A percentile compares a stretch with the other conserved stretches of the same genome.
These are phyloP conservation scores for Colletotrichum sp. DNA, from an alignment of 2,329 filamentous ascomycete genomes.

Conservation along the genomic window DNA sequence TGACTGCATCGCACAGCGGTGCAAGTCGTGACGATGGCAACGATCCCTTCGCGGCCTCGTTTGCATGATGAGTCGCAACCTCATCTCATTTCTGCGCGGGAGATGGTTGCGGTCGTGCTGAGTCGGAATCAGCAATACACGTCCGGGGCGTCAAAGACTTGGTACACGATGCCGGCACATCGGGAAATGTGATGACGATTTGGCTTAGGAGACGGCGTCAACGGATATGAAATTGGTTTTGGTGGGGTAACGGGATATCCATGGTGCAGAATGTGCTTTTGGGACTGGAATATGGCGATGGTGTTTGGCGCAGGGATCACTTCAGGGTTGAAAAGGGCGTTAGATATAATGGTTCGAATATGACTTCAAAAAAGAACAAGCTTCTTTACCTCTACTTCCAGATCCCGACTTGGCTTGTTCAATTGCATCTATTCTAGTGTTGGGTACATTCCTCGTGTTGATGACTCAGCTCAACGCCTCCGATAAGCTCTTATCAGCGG, in stretches of 20 bases:
- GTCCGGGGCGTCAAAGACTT: neutral
- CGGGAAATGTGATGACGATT: neutral
- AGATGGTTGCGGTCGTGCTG: neutral
- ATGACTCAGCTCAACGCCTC: neutral
- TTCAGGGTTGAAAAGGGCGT: neutral
- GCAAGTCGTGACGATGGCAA: conserved; percentile 15
- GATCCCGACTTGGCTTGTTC: neutral
- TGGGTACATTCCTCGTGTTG: neutral
- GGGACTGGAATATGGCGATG: neutral
- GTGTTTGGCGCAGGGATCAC: neutral
- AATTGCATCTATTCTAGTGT: neutral
- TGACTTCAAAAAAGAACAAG: neutral
- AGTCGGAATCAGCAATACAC: neutral
- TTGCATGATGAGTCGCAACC: neutral
- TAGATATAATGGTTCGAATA: neutral
- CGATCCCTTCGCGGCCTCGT: neutral
- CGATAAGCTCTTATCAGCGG: conserved; percentile 2
- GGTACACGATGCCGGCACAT: neutral
- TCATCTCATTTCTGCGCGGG: neutral
- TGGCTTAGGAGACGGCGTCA: neutral
- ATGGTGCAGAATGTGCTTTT: neutral
- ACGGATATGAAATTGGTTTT: neutral
- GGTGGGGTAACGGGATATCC: neutral
- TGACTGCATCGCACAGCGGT: conserved; percentile 12
- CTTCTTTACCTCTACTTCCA: neutral